Evolutionary conservation across 2,329 filamentous ascomycete genomes (phyloP).

Genomic region (Penicillium sp.): DNA sequence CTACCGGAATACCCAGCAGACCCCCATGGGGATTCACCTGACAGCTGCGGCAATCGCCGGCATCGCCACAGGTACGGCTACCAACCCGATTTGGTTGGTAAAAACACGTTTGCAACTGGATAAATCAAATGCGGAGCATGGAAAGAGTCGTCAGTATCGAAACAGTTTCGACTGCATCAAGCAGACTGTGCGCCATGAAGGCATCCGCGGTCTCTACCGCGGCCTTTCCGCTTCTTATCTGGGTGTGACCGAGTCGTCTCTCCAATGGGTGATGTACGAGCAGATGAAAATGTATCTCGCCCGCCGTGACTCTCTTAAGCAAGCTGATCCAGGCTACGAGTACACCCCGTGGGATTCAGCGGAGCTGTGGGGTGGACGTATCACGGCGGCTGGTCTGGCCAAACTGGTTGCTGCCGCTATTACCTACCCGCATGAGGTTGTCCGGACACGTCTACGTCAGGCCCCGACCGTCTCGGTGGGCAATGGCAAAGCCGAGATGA

Average conservation of each 20-base stretch:
- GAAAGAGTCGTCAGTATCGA: constrained; percentile 65
- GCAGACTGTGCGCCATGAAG: constrained; percentile 77
- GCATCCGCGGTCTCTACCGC: constrained; percentile 77
- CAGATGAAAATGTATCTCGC: constrained; percentile 76
- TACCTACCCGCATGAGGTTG: constrained; percentile 91
- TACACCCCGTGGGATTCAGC: constrained; percentile 69
- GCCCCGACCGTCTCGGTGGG: constrained; percentile 76
- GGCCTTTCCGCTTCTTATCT: constrained; percentile 89
- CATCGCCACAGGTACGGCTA: constrained; percentile 81
- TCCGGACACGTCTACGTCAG: constrained; percentile 78
- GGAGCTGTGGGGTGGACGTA: constrained; percentile 73
- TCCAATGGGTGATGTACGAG: constrained; percentile 95
- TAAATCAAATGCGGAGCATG: constrained; percentile 68
- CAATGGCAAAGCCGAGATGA: constrained; percentile 60
- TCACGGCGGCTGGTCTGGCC: constrained; percentile 68
- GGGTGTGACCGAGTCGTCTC: constrained; percentile 80
- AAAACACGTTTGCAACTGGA: constrained; percentile 92
- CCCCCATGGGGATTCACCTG: constrained; percentile 69
- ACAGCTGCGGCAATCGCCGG: constrained; percentile 72
- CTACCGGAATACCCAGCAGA: constrained; percentile 45
- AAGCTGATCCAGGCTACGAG: constrained; percentile 55
- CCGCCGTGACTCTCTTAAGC: constrained; percentile 57
- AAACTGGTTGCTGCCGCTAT: constrained; percentile 80
- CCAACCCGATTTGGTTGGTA: constrained; percentile 94
- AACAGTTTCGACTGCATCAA: constrained; percentile 85